These are phyloP conservation scores for Penicillium simplicissimum DNA, from an alignment of 495 filamentous ascomycete species.

Conservation along the genomic window DNA sequence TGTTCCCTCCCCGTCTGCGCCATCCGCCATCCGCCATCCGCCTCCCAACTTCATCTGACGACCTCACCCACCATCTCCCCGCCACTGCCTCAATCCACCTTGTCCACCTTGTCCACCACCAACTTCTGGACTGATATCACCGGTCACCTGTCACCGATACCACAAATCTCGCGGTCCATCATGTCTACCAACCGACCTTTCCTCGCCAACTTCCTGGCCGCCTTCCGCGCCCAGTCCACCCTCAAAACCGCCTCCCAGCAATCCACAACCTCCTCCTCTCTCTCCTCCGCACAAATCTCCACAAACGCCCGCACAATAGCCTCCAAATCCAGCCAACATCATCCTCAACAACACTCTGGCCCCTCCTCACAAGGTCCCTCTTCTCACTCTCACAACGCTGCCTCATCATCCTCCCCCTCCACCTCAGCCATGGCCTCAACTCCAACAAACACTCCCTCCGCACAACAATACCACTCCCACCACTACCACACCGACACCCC, in stretches of 20 bases:
- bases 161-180: no score
- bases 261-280: constrained; percentile 28
- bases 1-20: neutral
- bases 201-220: constrained; percentile 82
- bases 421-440: constrained; percentile 24
- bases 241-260: constrained; percentile 44
- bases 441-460: constrained; percentile 7
- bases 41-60: neutral
- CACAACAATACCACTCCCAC: constrained; percentile 17
- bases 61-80: no score
- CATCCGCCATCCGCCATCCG: no score
- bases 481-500: constrained; percentile 17
- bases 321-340: constrained; percentile 35
- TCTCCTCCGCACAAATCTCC: constrained; percentile 39
- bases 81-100: no score
- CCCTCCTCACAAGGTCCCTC: constrained; percentile 6
- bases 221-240: constrained; percentile 68
- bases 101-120: neutral
- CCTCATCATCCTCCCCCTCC: constrained; percentile 16
- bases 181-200: constrained; percentile 77
- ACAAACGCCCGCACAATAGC: constrained; percentile 46
- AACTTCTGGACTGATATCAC: neutral
- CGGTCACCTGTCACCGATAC: no score
- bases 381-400: constrained; percentile 15
- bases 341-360: constrained; percentile 8